These are phyloP conservation scores for Coelastrella sp. DNA, from an alignment of 139 green algal species.

Conservation along the genomic window DNA sequence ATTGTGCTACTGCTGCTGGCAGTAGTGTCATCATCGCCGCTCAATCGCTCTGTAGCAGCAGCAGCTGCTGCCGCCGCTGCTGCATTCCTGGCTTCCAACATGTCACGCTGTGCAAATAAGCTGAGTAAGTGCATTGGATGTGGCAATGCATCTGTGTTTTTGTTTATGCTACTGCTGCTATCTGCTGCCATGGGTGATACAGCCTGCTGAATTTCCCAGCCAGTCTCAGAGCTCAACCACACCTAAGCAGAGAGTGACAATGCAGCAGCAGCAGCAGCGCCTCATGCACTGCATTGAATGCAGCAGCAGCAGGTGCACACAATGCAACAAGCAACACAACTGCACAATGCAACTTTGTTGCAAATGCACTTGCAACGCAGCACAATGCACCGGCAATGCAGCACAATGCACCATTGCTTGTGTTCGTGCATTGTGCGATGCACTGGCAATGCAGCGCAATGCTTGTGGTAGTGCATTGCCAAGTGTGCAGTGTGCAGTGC, in stretches of 20 bases:
- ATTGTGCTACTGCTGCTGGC: neutral
- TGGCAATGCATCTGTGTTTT: neutral
- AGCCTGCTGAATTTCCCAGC: slow-evolving; percentile 35
- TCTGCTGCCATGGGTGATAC: neutral
- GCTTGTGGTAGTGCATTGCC: no score
- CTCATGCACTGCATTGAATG: no score
- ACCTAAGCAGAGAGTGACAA: slow-evolving; percentile 23
- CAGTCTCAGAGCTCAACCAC: slow-evolving; percentile 24
- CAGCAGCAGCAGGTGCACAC: neutral
- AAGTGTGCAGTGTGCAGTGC: no score
- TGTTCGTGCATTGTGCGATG: no score
- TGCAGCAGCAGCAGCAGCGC: neutral
- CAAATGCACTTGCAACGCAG: no score
- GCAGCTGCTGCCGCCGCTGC: slow-evolving; percentile 2
- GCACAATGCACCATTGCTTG: no score
- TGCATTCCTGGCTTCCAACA: neutral
- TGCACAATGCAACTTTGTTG: no score
- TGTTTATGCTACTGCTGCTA: slow-evolving; percentile 34
- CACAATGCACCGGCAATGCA: no score
- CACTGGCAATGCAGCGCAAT: no score
- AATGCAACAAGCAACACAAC: no score
- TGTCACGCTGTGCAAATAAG: neutral
- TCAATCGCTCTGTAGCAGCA: neutral
- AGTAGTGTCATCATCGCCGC: neutral
- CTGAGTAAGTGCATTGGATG: neutral